Conservation (phyloP, 129 eudicot genomes). For the Deinandra increscens region DNA sequence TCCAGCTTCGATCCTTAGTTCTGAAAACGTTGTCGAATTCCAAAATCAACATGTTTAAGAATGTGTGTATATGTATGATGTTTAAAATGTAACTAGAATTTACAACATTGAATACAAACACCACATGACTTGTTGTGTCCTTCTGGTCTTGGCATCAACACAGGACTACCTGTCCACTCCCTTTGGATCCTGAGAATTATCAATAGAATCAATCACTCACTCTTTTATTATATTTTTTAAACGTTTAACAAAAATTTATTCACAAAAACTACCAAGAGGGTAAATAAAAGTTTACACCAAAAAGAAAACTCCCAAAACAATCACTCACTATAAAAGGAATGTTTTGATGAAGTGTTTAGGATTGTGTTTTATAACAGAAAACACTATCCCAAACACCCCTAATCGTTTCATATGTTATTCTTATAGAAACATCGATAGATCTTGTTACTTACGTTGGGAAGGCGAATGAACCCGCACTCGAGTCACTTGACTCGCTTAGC, state of each 20-base stretch:
- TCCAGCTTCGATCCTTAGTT: slow-evolving; percentile 19
- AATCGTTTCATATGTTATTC: not conserved
- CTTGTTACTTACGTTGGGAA: slow-evolving; percentile 57
- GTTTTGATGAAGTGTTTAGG: slow-evolving; percentile 8
- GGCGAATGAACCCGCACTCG: slow-evolving; percentile 65
- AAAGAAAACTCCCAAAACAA: no score
- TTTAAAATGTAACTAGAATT: slow-evolving; percentile 38
- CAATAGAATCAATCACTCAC: slow-evolving; percentile 1
- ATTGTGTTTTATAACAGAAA: not conserved
- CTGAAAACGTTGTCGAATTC: slow-evolving; percentile 24
- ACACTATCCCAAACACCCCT: not conserved
- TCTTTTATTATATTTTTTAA: no score
- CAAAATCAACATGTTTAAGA: slow-evolving; percentile 11
- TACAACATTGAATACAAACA: slow-evolving; percentile 44
- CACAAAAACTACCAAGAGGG: no score
- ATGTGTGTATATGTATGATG: not conserved
- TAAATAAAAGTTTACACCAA: no score
- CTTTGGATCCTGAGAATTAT: slow-evolving; percentile 44
- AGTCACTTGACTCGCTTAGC: slow-evolving; percentile 47
- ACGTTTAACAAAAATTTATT: no score
- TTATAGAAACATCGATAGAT: not conserved
- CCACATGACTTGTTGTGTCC: slow-evolving; percentile 22
- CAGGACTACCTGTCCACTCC: slow-evolving; percentile 68
- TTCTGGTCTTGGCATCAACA: slow-evolving; percentile 60
- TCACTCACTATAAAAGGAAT: slow-evolving; percentile 36